These are phyloP conservation scores for Zygnema circumcarinatum DNA, from an alignment of 139 green algal genomes.

Conservation along the genomic window DNA sequence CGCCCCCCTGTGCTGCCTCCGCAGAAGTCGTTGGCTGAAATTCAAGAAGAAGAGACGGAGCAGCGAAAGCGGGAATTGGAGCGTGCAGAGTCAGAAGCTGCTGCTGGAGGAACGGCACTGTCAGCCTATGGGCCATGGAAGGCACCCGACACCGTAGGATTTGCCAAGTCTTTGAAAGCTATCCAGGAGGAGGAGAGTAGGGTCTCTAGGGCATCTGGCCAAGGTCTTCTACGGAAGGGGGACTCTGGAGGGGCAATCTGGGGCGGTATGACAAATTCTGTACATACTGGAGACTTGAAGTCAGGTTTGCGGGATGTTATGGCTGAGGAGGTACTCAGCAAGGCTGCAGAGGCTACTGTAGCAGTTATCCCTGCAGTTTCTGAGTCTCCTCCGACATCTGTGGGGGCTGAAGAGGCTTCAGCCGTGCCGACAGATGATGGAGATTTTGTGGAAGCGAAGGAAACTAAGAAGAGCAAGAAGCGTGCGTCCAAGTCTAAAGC, in stretches of 20 bases:
- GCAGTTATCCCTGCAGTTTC: not conserved
- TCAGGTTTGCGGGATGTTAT: conserved; percentile 3
- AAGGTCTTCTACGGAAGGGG: not conserved
- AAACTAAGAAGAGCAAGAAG: conserved; percentile 49
- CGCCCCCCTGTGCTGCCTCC: not conserved
- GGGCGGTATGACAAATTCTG: not conserved
- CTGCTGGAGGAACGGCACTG: not conserved
- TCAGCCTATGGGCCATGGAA: not conserved
- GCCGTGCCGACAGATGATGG: conserved; percentile 3
- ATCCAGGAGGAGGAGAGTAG: conserved; percentile 51
- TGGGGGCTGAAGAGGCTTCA: not conserved
- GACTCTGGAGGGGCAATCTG: not conserved
- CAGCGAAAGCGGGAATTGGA: conserved; percentile 29
- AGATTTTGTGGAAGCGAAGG: conserved; percentile 52
- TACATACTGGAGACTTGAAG: not conserved
- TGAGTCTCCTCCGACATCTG: not conserved
- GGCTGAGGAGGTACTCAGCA: conserved; percentile 23
- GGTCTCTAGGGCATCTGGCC: not conserved
- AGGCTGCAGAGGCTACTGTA: conserved; percentile 1
- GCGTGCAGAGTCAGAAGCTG: conserved; percentile 9
- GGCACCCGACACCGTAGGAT: not conserved
- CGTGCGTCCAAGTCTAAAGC: conserved; percentile 30
- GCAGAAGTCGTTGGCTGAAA: conserved; percentile 29
- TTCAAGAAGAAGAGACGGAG: conserved; percentile 42
- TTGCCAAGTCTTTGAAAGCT: conserved; percentile 48